phyloP scores from a whole-genome alignment of 441 rosid species.

The Arabidopsis lyrata region DNA sequence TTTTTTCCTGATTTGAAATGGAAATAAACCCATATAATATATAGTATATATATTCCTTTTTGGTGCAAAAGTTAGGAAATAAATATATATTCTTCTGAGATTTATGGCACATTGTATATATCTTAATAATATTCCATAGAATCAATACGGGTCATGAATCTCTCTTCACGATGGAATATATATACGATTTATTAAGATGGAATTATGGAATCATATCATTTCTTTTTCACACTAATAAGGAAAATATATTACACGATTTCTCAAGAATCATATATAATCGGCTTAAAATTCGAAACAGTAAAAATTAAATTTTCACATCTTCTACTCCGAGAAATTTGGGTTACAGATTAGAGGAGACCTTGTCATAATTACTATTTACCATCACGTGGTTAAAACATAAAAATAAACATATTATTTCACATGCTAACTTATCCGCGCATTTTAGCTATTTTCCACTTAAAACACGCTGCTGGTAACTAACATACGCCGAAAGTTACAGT shows the following conservation, averaged over 20 bases:
- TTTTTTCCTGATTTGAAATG: conserved; percentile 18
- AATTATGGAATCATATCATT: conserved; percentile 35
- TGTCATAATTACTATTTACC: conserved; percentile 28
- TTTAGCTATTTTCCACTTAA: background rate
- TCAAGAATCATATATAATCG: conserved; percentile 32
- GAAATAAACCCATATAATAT: background rate
- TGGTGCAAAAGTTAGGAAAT: background rate
- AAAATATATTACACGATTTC: conserved; percentile 6
- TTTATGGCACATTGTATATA: conserved; percentile 29
- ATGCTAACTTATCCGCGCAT: conserved; percentile 29
- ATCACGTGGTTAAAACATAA: conserved; percentile 1
- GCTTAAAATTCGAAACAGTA: conserved; percentile 32
- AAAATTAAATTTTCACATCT: conserved; percentile 1
- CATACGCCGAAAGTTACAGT: conserved; percentile 35
- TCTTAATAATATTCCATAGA: background rate
- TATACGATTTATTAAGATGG: background rate
- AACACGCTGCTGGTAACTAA: background rate
- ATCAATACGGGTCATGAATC: conserved; percentile 36
- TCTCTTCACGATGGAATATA: conserved; percentile 29
- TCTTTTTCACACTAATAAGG: background rate
- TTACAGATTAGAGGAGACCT: conserved; percentile 30
- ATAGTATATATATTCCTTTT: conserved; percentile 22
- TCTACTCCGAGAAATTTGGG: conserved; percentile 38
- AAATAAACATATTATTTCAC: background rate
- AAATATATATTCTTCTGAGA: conserved; percentile 10